Evolutionary conservation across 305 asterid genomes (phyloP), one percentile per base, ranked within the genome.

Genomic region (Fraxinus xanthoxyloides): DNA sequence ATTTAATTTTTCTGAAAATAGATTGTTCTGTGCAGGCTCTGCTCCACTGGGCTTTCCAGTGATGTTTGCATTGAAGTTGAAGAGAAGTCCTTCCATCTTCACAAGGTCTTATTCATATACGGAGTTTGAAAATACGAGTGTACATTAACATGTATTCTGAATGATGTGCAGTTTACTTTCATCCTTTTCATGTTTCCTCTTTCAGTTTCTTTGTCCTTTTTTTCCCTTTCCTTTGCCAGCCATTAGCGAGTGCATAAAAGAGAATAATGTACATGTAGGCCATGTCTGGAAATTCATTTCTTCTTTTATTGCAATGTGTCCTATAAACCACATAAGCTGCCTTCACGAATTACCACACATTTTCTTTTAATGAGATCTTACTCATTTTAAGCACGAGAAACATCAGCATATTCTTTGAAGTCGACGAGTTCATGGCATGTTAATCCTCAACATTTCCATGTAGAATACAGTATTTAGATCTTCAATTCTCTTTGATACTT

Each of bases 21-120:
- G 46, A 75, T 28, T 81, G 19, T 69, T 63, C 26, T 40, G 48
- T 86, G 76, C 87, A 91, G 94, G 93, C 79, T 83, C 26, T 91
- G 91, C 85, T 84, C 87, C 34, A 69, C 86, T 72, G 92, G 93
- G 74, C 90, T 89, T 21, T 89, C 88, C 7, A 91, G 90, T 54
- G 94, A 91, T 81, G 84, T 91, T 67, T 76, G 85, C 63, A 82
- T 91, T 36, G 79, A 79, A 85, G 91, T 89, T 75, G 89, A 87
- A 79, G 88, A 86, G 13, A 87, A 54, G 35, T 87, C 87, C 30
- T 91, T 91, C 84, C 90, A 82, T 77, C 94, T 91, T 75, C 94
- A 91, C 84, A 91, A 91, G 94, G 94, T 89, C 40, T 73, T 69
- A 30, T 48, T 73, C 38, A 13, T 32, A 46, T 23, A 17, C 9